Conservation (phyloP, 306 rosid species). For the Cucurbita argyrosperma region DNA sequence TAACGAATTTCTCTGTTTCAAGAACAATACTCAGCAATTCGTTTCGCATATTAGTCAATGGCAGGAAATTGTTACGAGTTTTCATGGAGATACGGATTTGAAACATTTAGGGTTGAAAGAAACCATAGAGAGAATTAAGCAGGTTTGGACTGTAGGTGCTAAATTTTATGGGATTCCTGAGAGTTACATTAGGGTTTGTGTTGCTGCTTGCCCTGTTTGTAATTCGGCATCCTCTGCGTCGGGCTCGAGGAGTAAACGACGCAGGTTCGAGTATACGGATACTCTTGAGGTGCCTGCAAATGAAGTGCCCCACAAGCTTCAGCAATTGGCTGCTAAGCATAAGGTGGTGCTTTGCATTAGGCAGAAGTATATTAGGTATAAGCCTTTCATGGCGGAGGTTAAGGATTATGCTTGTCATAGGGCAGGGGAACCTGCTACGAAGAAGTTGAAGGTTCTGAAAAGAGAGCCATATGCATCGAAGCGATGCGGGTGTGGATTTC, state of each 20-base stretch:
- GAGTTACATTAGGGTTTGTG: conserved; percentile 82
- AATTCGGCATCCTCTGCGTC: conserved; percentile 32
- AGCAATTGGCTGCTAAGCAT: conserved; percentile 79
- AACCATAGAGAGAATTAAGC: conserved; percentile 79
- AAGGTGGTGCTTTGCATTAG: conserved; percentile 92
- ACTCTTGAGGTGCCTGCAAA: conserved; percentile 84
- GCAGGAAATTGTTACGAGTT: conserved; percentile 81
- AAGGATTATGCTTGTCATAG: conserved; percentile 98
- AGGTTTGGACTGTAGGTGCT: conserved; percentile 94
- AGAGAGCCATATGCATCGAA: conserved; percentile 93
- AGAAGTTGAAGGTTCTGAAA: conserved; percentile 69
- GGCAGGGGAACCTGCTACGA: conserved; percentile 83
- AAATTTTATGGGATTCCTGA: conserved; percentile 94
- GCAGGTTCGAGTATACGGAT: conserved; percentile 87
- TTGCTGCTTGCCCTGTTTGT: conserved; percentile 68
- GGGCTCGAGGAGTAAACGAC: conserved; percentile 43
- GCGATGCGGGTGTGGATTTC: conserved; percentile 96
- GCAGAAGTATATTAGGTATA: conserved; percentile 96
- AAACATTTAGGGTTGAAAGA: conserved; percentile 71
- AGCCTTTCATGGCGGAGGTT: conserved; percentile 99
- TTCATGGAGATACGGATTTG: conserved; percentile 67
- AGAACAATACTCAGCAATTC: conserved; percentile 78
- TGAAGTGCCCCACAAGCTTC: conserved; percentile 72
- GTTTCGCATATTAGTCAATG: conserved; percentile 79
- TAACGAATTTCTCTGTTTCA: conserved; percentile 73